Evolutionary conservation across 192 early-diverging fungal genomes (phyloP), one percentile per base, ranked within the genome.

Genomic region (Coemansia sp.): DNA sequence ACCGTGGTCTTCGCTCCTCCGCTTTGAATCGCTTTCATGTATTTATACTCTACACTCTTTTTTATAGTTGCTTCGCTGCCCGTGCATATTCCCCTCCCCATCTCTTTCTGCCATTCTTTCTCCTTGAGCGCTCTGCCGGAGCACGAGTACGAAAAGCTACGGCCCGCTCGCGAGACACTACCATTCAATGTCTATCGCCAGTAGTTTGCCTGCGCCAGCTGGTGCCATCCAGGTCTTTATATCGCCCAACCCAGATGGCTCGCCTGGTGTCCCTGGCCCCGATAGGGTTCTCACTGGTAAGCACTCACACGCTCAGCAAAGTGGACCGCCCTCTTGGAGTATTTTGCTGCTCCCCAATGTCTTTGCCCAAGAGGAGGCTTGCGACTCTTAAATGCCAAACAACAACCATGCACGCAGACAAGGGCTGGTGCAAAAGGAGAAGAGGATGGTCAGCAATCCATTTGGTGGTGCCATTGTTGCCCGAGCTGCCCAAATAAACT

Each of bases 281-380:
- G 62, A 64, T 24, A 64, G 52, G 39, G 39, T 64, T 39, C 36
- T 64, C 19, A 56, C 32, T 27, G 62, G 62, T 64, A 64, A 64
- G 59, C 19, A 24, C 18, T 22, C 39, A 24, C 11, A 21, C 14
- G 3, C 38, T 39, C 9, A 15, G 19, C 10, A 41, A 3, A 38
- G 19, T 15, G 36, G 1, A 8, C 56, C 32, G 37, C 55, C 12
- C 29, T 18, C 24, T 48, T 32, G 22, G 21, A 40, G 21, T 56
- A 34, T 56, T 56, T 56, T 56, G 55, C 24, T 56, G 34, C 37
- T 35, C 19, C 12, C 27, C 6, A n/a, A 11, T 10, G 33, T 19
- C 53, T 35, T 8, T 19, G 34, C 15, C 22, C 6, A 29, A 21
- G 53, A 32, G 34, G 34, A 55, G 34, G 53, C 43, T 59, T 40